Percentiles rank a stretch among this genome's conserved stretches.
These are phyloP conservation scores for Cercospora janseana DNA, from an alignment of 2,329 filamentous ascomycete species.

Conservation along the genomic window DNA sequence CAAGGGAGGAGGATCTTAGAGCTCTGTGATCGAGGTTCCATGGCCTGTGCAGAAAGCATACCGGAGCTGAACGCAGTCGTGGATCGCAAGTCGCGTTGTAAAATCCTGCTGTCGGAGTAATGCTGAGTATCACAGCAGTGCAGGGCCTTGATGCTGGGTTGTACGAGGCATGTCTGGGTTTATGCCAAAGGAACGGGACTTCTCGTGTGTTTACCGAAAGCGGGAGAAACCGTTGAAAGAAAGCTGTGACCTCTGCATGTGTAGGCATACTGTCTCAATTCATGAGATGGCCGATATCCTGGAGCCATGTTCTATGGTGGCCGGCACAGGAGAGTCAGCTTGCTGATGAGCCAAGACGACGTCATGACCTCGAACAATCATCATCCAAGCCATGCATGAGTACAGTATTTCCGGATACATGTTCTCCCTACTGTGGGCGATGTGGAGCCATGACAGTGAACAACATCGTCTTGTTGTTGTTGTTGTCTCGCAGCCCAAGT, in stretches of 20 bases:
- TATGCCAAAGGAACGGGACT: constrained; percentile 16
- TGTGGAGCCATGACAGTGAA: too few species aligned
- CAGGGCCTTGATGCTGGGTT: constrained; percentile 6
- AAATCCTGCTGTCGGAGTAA: constrained; percentile 19
- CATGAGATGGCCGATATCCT: too few species aligned
- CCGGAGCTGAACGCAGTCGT: neutral
- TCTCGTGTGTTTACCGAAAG: constrained; percentile 9
- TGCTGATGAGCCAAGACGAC: too few species aligned
- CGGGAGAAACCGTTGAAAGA: constrained; percentile 14
- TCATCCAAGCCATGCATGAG: too few species aligned
- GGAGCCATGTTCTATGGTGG: too few species aligned
- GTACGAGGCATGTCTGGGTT: constrained; percentile 9
- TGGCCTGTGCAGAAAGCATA: constrained; percentile 20
- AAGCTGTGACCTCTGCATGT: constrained; percentile 7
- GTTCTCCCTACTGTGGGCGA: too few species aligned
- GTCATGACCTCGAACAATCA: too few species aligned
- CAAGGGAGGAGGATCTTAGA: constrained; percentile 1
- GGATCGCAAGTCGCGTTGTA: constrained; percentile 9
- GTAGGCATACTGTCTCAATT: too few species aligned
- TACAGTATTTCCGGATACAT: too few species aligned
- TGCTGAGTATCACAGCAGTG: constrained; percentile 12
- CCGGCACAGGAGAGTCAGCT: too few species aligned
- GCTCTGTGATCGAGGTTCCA: constrained; percentile 12
- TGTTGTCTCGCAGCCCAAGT: too few species aligned
- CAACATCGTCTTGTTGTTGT: too few species aligned